Evolutionary conservation across 441 rosid genomes (phyloP).

Genomic region (Corymbia citriodora): DNA sequence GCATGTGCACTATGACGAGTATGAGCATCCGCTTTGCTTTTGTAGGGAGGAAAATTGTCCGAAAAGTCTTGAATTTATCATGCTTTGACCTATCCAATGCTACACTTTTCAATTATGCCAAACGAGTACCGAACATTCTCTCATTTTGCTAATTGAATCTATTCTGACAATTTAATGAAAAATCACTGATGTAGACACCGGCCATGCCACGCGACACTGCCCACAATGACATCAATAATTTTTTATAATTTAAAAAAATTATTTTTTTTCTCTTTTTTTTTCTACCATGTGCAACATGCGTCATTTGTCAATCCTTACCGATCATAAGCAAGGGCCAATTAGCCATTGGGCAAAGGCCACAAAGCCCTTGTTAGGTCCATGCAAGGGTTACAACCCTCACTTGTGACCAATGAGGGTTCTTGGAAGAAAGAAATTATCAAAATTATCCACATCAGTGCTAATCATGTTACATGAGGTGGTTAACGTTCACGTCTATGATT

Average conservation of each 20-base stretch:
- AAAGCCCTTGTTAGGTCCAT: not conserved
- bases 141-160: too few species aligned
- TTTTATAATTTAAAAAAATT: too few species aligned
- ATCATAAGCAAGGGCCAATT: not conserved
- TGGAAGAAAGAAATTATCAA: not conserved
- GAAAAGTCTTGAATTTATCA: too few species aligned
- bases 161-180: too few species aligned
- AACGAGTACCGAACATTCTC: too few species aligned
- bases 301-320: not conserved
- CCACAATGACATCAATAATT: too few species aligned
- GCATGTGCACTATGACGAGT: not conserved
- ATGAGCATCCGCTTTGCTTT: not conserved
- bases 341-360: not conserved
- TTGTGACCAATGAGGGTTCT: fast-evolving
- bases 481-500: fast-evolving
- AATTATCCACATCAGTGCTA: fast-evolving
- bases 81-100: too few species aligned
- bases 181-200: too few species aligned
- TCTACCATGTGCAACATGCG: too few species aligned
- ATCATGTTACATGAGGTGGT: fast-evolving
- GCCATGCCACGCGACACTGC: not conserved
- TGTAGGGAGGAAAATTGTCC: too few species aligned
- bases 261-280: too few species aligned
- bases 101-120: too few species aligned
- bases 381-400: not conserved